Evolutionary conservation across 371 early-diverging fungal species (phyloP), one percentile per base, ranked within the genome.

Genomic region (Syncephalis fuscata): DNA sequence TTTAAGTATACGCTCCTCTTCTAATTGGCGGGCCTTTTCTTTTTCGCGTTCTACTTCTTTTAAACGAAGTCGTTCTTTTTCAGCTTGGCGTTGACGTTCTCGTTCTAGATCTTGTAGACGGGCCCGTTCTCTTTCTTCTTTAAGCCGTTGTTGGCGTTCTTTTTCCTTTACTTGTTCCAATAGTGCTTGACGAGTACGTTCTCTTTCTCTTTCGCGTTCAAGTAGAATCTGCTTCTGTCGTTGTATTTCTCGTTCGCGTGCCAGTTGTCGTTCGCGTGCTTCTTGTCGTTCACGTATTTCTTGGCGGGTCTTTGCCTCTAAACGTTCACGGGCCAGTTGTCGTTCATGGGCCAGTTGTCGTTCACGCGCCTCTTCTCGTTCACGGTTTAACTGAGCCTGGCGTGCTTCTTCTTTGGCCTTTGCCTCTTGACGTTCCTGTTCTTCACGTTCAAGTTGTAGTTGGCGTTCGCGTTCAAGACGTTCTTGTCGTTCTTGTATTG

Each of bases 401-500:
- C 32, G 32, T 32, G 32, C 32, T 11, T 32, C 32, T 11, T 32
- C 32, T 32, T 32, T 32, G 32, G 32, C 32, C 11, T 32, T 32
- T 11, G 32, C 50, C 37, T 26, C 52, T 46, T 53, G 51, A 36
- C 50, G 53, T 52, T 43, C 59, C 42, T 38, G 50, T 50, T 58
- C 63, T 44, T 49, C 60, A 51, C 11, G 66, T 52, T 55, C 62
- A 43, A 57, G 54, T 20, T 56, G 54, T 7, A 46, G 37, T 26
- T 47, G 49, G 17, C 56, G 55, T 32, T 58, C 55, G 47, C 54
- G 52, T 37, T 55, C 55, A 19, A 53, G 65, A 44, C 65, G 54
- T 40, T 63, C 64, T 24, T 70, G 63, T 44, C 67, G 67, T 32
- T 32, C 32, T 32, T 32, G 32, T 11, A 32, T 7, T 2, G 68